Percentiles rank a stretch among this genome's conserved stretches.
These are phyloP conservation scores for Geosmithia morbida DNA, from an alignment of 2,329 filamentous ascomycete genomes.

Conservation along the genomic window DNA sequence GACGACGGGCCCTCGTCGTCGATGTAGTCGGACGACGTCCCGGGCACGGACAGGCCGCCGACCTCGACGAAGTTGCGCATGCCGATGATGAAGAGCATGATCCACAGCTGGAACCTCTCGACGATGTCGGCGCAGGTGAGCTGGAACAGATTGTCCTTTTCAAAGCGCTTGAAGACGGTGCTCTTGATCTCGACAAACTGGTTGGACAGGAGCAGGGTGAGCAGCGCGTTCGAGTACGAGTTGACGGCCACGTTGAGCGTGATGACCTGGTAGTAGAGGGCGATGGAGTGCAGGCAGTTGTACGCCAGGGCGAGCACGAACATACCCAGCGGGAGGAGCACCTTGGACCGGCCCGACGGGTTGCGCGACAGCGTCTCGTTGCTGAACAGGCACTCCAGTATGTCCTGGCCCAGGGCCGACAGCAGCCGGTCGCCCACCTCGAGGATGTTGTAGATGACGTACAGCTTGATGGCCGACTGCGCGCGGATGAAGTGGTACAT, in stretches of 20 bases:
- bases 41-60: conserved; percentile 59
- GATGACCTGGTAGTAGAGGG: conserved; percentile 94
- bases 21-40: conserved; percentile 31
- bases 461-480: conserved; percentile 93
- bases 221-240: conserved; percentile 89
- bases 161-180: conserved; percentile 96
- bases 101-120: conserved; percentile 92
- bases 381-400: conserved; percentile 90
- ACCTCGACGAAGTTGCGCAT: conserved; percentile 94
- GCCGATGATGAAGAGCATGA: conserved; percentile 93
- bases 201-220: conserved; percentile 87
- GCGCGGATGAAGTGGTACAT: conserved; percentile 98
- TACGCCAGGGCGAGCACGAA: conserved; percentile 78
- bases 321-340: conserved; percentile 79
- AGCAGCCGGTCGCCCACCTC: conserved; percentile 85
- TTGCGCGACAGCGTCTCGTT: conserved; percentile 83
- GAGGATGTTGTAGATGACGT: conserved; percentile 96
- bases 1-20: conserved; percentile 16
- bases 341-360: conserved; percentile 76
- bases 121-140: conserved; percentile 93
- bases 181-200: conserved; percentile 99
- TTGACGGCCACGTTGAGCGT: conserved; percentile 97
- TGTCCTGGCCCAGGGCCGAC: conserved; percentile 85
- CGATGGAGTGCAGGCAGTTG: conserved; percentile 74
- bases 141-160: conserved; percentile 96